Percentiles rank a stretch among this genome's conserved stretches.
These are phyloP conservation scores for Apiospora kogelbergensis DNA, from an alignment of 2,329 filamentous ascomycete genomes.

Conservation along the genomic window DNA sequence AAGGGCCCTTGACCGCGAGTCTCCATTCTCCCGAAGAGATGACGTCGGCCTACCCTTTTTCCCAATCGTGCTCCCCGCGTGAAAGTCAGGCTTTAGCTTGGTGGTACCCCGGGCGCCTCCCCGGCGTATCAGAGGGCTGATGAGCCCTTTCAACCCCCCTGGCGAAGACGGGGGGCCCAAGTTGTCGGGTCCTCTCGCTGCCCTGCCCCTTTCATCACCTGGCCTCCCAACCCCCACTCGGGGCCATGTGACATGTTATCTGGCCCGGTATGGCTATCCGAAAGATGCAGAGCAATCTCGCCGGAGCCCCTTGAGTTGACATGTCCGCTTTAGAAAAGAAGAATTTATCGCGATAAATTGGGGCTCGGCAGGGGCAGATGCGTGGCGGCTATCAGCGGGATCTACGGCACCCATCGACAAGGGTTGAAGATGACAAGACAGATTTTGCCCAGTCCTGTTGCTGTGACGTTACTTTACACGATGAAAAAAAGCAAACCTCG, in stretches of 20 bases:
- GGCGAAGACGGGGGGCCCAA: not conserved
- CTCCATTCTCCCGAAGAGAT: not conserved
- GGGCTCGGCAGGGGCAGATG: not conserved
- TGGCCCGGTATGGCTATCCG: not conserved
- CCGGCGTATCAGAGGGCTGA: not conserved
- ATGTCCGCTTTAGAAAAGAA: not conserved
- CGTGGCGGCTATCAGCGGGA: not conserved
- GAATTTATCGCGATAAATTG: not conserved
- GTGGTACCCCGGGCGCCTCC: not conserved
- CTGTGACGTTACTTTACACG: not conserved
- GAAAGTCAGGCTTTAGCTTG: not conserved
- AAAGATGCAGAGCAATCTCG: not conserved
- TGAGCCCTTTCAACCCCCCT: not conserved
- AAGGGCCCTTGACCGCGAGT: not conserved
- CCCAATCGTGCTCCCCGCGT: not conserved
- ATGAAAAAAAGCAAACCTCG: not conserved
- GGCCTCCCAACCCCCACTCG: not conserved
- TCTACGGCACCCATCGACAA: not conserved
- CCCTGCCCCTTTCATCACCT: not conserved
- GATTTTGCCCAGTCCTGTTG: not conserved
- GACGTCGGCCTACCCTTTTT: not conserved
- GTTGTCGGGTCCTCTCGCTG: not conserved
- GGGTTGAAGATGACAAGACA: not conserved
- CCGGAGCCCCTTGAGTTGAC: not conserved
- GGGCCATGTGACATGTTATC: not conserved